Conservation (phyloP, 352 stramenopile species). For the Phytophthora idaei region DNA sequence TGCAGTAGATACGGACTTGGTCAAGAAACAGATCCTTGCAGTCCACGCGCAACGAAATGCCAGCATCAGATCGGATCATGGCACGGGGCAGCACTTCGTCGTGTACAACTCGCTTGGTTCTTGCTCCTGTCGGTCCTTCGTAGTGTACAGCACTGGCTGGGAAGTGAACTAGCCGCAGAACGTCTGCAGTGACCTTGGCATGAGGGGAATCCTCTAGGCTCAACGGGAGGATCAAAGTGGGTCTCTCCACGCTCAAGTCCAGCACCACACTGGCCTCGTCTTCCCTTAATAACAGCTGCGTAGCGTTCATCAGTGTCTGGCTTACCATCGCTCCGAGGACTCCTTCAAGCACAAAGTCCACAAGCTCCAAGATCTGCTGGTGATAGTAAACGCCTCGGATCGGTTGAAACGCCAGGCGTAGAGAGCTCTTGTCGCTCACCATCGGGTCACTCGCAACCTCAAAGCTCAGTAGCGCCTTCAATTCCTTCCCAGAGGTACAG, state of each 20-base stretch:
- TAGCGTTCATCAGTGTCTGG: slow-evolving; percentile 72
- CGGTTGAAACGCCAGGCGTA: slow-evolving; percentile 63
- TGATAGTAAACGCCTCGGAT: slow-evolving; percentile 86
- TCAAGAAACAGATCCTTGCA: slow-evolving; percentile 55
- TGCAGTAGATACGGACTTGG: slow-evolving; percentile 60
- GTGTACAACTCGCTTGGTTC: slow-evolving; percentile 40
- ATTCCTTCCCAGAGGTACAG: slow-evolving; percentile 7
- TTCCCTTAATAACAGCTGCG: slow-evolving; percentile 71
- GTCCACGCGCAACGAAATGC: slow-evolving; percentile 35
- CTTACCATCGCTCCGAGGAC: slow-evolving; percentile 76
- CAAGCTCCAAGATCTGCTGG: slow-evolving; percentile 83
- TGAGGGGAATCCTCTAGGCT: slow-evolving; percentile 58
- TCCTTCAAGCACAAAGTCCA: slow-evolving; percentile 85
- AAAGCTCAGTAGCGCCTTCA: slow-evolving; percentile 34
- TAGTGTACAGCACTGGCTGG: slow-evolving; percentile 66
- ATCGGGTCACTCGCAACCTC: slow-evolving; percentile 27
- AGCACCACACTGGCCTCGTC: slow-evolving; percentile 63
- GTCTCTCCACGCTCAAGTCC: slow-evolving; percentile 57
- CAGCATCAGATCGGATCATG: slow-evolving; percentile 24
- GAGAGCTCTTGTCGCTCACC: slow-evolving; percentile 42
- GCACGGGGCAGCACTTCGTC: slow-evolving; percentile 24
- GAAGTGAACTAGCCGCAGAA: slow-evolving; percentile 63
- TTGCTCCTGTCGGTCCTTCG: slow-evolving; percentile 34
- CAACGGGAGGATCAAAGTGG: slow-evolving; percentile 72
- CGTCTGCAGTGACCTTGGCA: slow-evolving; percentile 60